Percentiles rank a stretch among this genome's conserved stretches.
Conservation (phyloP, 2,329 filamentous ascomycete species). For the Tolypocladium nubicola region DNA sequence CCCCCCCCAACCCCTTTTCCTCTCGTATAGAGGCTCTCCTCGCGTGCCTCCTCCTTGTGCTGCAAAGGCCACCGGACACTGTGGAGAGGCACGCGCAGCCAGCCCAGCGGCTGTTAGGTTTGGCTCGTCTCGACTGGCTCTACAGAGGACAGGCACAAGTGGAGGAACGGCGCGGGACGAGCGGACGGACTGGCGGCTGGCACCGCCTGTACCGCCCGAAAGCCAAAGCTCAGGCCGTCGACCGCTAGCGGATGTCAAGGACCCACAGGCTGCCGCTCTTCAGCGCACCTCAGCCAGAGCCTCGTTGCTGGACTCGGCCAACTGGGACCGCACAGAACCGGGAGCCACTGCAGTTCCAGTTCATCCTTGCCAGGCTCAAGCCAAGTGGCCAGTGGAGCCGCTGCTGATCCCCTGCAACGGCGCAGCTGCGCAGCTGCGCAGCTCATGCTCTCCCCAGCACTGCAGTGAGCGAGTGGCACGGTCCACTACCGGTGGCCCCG, state of each 20-base stretch:
- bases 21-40: neutral
- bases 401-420: neutral
- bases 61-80: neutral
- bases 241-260: neutral
- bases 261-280: neutral
- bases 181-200: constrained; percentile 2
- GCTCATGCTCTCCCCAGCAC: neutral
- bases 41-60: neutral
- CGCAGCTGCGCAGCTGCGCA: neutral
- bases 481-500: constrained; percentile 3
- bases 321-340: neutral
- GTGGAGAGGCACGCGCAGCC: neutral
- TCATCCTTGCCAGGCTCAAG: neutral
- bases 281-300: neutral
- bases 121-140: neutral
- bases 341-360: neutral
- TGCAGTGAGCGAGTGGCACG: constrained; percentile 1
- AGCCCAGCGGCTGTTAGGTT: neutral
- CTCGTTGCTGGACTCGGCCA: neutral
- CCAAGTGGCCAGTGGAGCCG: neutral
- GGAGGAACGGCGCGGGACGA: constrained; percentile 4
- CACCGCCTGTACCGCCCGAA: neutral
- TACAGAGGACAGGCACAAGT: neutral
- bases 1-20: neutral
- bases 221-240: neutral